These are phyloP conservation scores for Thalassiosira delicatula DNA, from an alignment of 352 stramenopile species.

Conservation along the genomic window DNA sequence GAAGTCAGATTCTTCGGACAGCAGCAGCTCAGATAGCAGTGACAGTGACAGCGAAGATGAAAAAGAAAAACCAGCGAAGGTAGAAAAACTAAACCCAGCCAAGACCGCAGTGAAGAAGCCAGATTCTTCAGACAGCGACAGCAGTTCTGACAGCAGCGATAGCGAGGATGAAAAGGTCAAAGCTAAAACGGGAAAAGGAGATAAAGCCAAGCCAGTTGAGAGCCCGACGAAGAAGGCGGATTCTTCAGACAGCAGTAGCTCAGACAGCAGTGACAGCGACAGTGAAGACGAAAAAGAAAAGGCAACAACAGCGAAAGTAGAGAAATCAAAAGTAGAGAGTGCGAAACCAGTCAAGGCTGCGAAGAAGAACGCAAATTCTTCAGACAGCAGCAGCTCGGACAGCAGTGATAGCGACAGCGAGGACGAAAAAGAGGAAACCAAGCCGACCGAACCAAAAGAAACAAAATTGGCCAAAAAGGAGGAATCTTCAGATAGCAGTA, in stretches of 20 bases:
- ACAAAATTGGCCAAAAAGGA: neutral
- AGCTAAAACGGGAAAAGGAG: too few relatives aligned
- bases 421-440: constrained; percentile 25
- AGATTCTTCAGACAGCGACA: constrained; percentile 31
- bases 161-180: too few relatives aligned
- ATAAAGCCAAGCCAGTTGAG: too few relatives aligned
- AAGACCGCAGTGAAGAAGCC: constrained; percentile 43
- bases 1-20: too few relatives aligned
- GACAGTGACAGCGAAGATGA: constrained; percentile 33
- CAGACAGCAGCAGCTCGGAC: constrained; percentile 26
- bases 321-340: too few relatives aligned
- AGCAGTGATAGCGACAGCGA: constrained; percentile 38
- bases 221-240: too few relatives aligned
- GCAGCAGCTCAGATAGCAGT: constrained; percentile 22
- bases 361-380: constrained; percentile 51
- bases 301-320: too few relatives aligned
- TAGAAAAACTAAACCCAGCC: too few relatives aligned
- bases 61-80: too few relatives aligned
- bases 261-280: constrained; percentile 35
- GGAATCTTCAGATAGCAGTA: constrained; percentile 30
- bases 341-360: constrained; percentile 15
- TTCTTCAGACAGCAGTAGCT: constrained; percentile 23
- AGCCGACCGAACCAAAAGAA: constrained; percentile 15
- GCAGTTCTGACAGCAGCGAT: constrained; percentile 37
- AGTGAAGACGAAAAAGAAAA: constrained; percentile 19